Evolutionary conservation across 225 moss, liverwort and hornwort species (phyloP).

Genomic region (Sphagnum tenellum): DNA sequence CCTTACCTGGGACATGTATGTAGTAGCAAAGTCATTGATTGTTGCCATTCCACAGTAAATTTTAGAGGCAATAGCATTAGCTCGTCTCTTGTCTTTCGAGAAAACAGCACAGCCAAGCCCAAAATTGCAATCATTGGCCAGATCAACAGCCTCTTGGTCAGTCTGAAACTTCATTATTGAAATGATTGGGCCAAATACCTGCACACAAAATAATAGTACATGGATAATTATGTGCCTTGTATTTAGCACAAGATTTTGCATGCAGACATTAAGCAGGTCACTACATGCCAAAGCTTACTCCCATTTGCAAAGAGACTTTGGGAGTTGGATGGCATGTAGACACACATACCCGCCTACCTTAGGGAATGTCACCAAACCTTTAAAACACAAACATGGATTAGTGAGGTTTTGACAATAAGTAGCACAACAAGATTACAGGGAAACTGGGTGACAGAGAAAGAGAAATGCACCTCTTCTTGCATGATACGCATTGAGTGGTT

Average conservation of each 20-base stretch:
- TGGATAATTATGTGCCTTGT: too few species aligned
- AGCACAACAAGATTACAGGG: background rate
- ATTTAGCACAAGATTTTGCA: too few species aligned
- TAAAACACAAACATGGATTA: too few species aligned
- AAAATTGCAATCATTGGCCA: slow-evolving; percentile 42
- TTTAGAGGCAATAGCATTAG: slow-evolving; percentile 36
- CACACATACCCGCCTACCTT: too few species aligned
- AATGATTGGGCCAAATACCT: slow-evolving; percentile 48
- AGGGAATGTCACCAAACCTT: too few species aligned
- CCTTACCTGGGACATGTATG: slow-evolving; percentile 38
- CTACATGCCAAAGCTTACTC: too few species aligned
- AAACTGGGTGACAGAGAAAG: background rate
- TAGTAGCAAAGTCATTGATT: slow-evolving; percentile 44
- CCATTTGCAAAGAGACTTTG: too few species aligned
- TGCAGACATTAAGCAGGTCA: too few species aligned
- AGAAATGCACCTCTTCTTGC: slow-evolving; percentile 32
- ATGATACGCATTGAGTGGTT: slow-evolving; percentile 47
- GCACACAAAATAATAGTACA: slow-evolving; percentile 1
- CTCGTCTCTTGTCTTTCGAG: slow-evolving; percentile 27
- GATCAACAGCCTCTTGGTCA: slow-evolving; percentile 32
- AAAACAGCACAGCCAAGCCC: slow-evolving; percentile 43
- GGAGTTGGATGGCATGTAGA: too few species aligned
- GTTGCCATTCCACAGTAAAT: slow-evolving; percentile 44
- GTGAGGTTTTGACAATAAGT: background rate
- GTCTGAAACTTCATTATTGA: slow-evolving; percentile 28